phyloP scores from a whole-genome alignment of 495 filamentous ascomycete species.

The Tetracladium setigerum region DNA sequence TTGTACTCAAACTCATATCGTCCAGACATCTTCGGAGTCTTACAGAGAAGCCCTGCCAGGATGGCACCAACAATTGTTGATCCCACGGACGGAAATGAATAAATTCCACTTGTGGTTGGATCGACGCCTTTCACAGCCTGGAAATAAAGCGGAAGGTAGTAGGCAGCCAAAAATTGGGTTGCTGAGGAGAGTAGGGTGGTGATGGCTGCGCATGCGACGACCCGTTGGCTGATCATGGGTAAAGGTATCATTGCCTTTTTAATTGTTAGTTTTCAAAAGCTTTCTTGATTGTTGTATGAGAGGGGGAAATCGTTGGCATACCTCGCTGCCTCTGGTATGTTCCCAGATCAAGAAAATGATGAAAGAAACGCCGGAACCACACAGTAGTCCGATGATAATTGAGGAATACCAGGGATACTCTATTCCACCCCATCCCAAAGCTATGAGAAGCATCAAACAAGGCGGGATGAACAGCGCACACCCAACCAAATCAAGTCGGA shows the following conservation, averaged over 20 bases:
- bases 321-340: conserved; percentile 32
- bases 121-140: conserved; percentile 40
- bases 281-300: not conserved
- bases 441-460: conserved; percentile 48
- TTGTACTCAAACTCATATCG: not conserved
- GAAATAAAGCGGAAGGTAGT: conserved; percentile 60
- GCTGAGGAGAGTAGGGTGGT: conserved; percentile 2
- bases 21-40: not conserved
- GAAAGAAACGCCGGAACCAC: conserved; percentile 36
- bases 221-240: conserved; percentile 10
- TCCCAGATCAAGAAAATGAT: conserved; percentile 40
- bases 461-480: conserved; percentile 40
- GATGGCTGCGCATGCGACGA: conserved; percentile 25
- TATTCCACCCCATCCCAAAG: conserved; percentile 55
- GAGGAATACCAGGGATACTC: conserved; percentile 40
- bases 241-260: conserved; percentile 39
- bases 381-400: conserved; percentile 35
- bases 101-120: conserved; percentile 62
- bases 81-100: conserved; percentile 47
- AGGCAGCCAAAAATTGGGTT: conserved; percentile 23
- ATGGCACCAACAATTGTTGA: conserved; percentile 12
- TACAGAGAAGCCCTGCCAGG: not conserved
- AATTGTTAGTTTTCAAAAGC: too few relatives aligned
- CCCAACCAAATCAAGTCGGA: conserved; percentile 43
- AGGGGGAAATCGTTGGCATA: not conserved